Evolutionary conservation across 352 stramenopile species (phyloP), one percentile per base, ranked within the genome.

Genomic region (Phytophthora fragariaefolia): DNA sequence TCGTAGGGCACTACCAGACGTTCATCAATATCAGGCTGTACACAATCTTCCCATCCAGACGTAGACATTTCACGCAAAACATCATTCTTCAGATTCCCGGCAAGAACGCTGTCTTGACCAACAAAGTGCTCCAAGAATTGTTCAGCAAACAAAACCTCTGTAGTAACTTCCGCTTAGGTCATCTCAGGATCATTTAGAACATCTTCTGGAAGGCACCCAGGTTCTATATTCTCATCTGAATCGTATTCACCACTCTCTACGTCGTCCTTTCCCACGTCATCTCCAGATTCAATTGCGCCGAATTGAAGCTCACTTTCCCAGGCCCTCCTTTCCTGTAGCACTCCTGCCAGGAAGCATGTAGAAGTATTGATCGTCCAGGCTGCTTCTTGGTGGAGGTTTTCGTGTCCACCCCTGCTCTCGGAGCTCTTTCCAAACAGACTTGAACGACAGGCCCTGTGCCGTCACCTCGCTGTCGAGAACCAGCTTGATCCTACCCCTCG

Each of bases 1-100:
- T 58, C 51, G 34, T 58, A 58, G 13, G 51, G 51, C 20, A n/a
- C n/a, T n/a, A 45, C 23, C 15, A 45, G 38, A 4, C 23, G n/a
- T 9, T 45, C 9, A 13, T 23, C 2, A n/a, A 23, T 45, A 9
- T 45, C 38, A 5, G 38, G 38, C 10, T 20, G 17, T 4, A 45
- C 38, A 6, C 20, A 15, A n/a, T 45, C 38, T 13, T 45, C 38
- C 38, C 38, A 45, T 23, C 38, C 38, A n/a, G 38, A 23, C 10
- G 38, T n/a, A 12, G 38, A 2, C 38, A 45, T 45, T 9, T 12
- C 15, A 23, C 36, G 17, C 38, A 45, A 13, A 15, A 45, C 38
- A 23, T 1, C 5, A n/a, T 45, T 24, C 38, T 45, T 45, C 17
- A 45, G 15, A 6, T 45, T 45, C 0, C 38, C 38, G 0, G 38